These are phyloP conservation scores for Arthrobotrys conoides DNA, from an alignment of 2,329 filamentous ascomycete species.

Conservation along the genomic window DNA sequence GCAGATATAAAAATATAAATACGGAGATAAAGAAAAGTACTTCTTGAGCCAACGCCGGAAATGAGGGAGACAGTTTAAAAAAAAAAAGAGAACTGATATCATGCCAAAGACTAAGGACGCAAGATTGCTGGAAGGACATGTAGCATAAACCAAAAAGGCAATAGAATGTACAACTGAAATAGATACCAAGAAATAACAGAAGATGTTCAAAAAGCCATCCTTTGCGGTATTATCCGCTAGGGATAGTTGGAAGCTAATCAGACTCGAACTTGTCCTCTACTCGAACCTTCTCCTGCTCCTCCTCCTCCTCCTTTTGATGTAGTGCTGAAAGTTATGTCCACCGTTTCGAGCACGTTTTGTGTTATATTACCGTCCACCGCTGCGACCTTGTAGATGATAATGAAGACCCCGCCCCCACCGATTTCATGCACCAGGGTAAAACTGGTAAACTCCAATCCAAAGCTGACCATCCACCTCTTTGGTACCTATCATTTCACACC, in stretches of 20 bases:
- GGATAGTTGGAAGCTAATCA: background rate
- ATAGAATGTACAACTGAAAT: slow-evolving; percentile 58
- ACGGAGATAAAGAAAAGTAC: background rate
- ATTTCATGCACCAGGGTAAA: background rate
- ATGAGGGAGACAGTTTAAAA: background rate
- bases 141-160: slow-evolving; percentile 10
- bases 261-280: slow-evolving; percentile 6
- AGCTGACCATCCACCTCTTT: background rate
- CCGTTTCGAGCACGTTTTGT: background rate
- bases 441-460: background rate
- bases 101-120: slow-evolving; percentile 4
- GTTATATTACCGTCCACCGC: background rate
- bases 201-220: background rate
- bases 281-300: no score
- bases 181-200: slow-evolving; percentile 17
- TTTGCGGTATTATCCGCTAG: background rate
- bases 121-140: background rate
- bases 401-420: no score
- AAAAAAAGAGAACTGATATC: slow-evolving; percentile 6
- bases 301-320: background rate
- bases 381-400: background rate
- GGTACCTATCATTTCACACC: background rate
- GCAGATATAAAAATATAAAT: background rate
- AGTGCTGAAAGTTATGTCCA: slow-evolving; percentile 2
- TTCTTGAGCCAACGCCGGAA: slow-evolving; percentile 40